A percentile compares a stretch with the other conserved stretches of the same genome.
phyloP scores from a whole-genome alignment of 129 eudicot species.

The Rutidosis leptorrhynchoides region DNA sequence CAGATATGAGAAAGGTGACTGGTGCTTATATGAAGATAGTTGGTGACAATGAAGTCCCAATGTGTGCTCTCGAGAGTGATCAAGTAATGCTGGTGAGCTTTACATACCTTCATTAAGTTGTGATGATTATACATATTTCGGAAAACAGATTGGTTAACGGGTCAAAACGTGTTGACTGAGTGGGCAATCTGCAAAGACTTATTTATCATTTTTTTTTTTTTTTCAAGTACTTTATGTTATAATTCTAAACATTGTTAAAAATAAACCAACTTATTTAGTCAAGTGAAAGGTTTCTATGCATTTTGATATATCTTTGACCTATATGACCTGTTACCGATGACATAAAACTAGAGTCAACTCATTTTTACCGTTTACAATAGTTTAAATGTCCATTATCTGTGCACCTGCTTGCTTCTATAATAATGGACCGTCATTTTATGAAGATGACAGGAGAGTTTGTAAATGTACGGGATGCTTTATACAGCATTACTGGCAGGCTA shows the following conservation, averaged over 20 bases:
- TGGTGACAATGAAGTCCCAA: slow-evolving; percentile 60
- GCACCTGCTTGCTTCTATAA: slow-evolving; percentile 1
- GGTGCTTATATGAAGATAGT: slow-evolving; percentile 58
- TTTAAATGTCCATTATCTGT: not conserved
- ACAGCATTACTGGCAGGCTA: slow-evolving; percentile 56
- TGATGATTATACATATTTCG: not conserved
- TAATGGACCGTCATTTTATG: slow-evolving; percentile 8
- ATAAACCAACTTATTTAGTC: not conserved
- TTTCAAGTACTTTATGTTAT: not conserved
- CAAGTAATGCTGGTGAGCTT: slow-evolving; percentile 68
- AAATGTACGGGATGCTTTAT: slow-evolving; percentile 64
- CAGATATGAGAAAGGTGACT: slow-evolving; percentile 78
- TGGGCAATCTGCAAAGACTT: slow-evolving; percentile 5
- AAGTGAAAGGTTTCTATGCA: not conserved
- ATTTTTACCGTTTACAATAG: not conserved
- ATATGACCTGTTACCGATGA: not conserved
- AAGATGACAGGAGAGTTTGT: slow-evolving; percentile 72
- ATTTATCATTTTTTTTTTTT: not conserved
- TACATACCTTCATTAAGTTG: slow-evolving; percentile 17
- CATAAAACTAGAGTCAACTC: not conserved
- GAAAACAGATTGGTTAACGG: slow-evolving; percentile 2
- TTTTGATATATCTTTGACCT: not conserved
- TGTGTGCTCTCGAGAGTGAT: slow-evolving; percentile 54
- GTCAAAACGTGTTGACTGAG: not conserved
- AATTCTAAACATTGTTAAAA: not conserved